Evolutionary conservation across 768 basidiomycete genomes (phyloP), one percentile per base, ranked within the genome.

Genomic region (Trametes sanguinea): DNA sequence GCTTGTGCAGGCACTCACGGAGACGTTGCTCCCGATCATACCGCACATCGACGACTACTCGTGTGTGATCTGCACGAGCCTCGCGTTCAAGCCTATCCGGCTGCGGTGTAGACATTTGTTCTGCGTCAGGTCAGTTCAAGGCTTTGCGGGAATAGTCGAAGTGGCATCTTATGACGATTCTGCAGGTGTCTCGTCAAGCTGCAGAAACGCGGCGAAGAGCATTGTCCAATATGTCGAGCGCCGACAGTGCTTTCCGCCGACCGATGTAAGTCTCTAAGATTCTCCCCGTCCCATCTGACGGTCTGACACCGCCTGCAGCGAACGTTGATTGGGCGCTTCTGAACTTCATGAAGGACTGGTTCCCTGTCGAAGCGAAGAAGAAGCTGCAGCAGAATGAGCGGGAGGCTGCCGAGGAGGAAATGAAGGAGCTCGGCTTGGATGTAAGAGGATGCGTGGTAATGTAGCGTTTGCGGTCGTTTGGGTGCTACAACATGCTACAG

Each of bases 291-390:
- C n/a, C n/a, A n/a, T n/a, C n/a, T n/a, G n/a, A n/a, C n/a, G n/a
- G n/a, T n/a, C n/a, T n/a, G n/a, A n/a, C n/a, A n/a, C n/a, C n/a
- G n/a, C n/a, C n/a, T n/a, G n/a, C 61, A 92, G 90, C 81, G 3
- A 94, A 93, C 68, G 83, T 94, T 14, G 91, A 94, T 68, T 85
- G 85, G 81, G 90, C 85, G 1, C 71, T 93, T 48, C 77, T 89
- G 48, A 90, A 92, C 65, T 94, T 94, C 67, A 92, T 97, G 88
- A 81, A 88, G 60, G 87, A 90, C 67, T 97, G 94, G 93, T 98
- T 98, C 73, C 94, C 95, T 0, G 70, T 83, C 13, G 95, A 97
- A 71, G 80, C 92, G 14, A 84, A 79, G 60, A 81, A 80, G 67
- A 97, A 97, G 72, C 76, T 85, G 48, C 84, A 81, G 66, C 80